Evolutionary conservation across 129 eudicot species (phyloP).

Genomic region (Flaveria bidentis): DNA sequence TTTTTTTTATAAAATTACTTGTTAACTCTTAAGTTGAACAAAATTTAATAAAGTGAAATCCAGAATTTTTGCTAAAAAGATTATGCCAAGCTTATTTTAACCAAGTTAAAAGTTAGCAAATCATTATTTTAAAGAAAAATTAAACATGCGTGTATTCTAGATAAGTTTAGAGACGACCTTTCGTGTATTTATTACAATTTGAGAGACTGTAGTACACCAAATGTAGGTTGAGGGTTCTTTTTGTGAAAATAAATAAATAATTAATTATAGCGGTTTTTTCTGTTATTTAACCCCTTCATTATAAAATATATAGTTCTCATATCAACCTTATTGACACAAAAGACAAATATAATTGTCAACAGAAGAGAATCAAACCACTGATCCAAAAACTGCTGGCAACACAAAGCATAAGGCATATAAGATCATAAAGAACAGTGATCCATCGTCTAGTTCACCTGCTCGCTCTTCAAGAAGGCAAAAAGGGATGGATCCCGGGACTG

Average conservation of each 20-base stretch:
- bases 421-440: conserved; percentile 6
- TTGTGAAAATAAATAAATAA: neutral
- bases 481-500: conserved; percentile 37
- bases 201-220: neutral
- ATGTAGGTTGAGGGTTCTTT: neutral
- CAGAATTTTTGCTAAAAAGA: neutral
- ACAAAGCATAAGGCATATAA: conserved; percentile 27
- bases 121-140: neutral
- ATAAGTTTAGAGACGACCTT: neutral
- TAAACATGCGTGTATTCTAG: neutral
- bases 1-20: neutral
- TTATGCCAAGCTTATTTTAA: neutral
- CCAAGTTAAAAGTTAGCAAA: neutral
- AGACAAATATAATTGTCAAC: neutral
- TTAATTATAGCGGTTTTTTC: neutral
- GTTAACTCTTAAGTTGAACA: neutral
- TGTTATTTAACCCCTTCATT: neutral
- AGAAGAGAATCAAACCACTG: conserved; percentile 13
- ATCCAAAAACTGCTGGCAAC: conserved; percentile 31
- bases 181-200: neutral
- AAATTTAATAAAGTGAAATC: neutral
- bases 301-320: neutral
- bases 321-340: neutral
- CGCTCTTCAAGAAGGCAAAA: conserved; percentile 63
- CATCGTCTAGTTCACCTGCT: conserved; percentile 11